Evolutionary conservation across 176 grass and related monocot species (phyloP).

Genomic region (Carex scoparia): DNA sequence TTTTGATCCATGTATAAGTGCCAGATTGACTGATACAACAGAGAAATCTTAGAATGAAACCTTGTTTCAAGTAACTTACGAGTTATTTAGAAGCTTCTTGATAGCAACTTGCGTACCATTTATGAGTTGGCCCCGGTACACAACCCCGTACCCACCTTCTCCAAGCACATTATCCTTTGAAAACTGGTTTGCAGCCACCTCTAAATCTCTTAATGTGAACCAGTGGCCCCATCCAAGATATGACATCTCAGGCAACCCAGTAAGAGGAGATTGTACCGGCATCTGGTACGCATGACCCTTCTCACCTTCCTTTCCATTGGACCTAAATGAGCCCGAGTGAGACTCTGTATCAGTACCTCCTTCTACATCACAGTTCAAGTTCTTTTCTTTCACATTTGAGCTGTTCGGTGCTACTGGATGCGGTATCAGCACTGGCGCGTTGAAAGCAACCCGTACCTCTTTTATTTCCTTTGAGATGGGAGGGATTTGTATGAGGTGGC

Average conservation of each 20-base stretch:
- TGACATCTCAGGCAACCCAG: constrained; percentile 72
- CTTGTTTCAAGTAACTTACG: constrained; percentile 58
- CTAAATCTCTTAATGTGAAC: constrained; percentile 93
- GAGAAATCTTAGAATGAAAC: constrained; percentile 62
- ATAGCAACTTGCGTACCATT: constrained; percentile 79
- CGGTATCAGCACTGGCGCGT: constrained; percentile 27
- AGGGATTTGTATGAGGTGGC: constrained; percentile 64
- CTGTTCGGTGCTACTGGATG: constrained; percentile 57
- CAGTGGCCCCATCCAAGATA: constrained; percentile 98
- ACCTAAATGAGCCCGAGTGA: constrained; percentile 93
- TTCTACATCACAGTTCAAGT: constrained; percentile 56
- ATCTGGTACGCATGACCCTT: constrained; percentile 39
- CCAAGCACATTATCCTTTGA: constrained; percentile 90
- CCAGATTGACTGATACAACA: constrained; percentile 64
- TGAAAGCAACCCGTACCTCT: constrained; percentile 50
- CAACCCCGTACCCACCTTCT: constrained; percentile 91
- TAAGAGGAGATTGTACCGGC: constrained; percentile 51
- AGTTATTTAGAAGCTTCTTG: constrained; percentile 93
- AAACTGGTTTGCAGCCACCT: constrained; percentile 72
- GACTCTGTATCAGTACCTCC: constrained; percentile 66
- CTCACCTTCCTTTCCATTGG: constrained; percentile 31
- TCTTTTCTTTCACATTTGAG: constrained; percentile 45
- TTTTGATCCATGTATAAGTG: constrained; percentile 32
- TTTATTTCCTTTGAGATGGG: constrained; percentile 78
- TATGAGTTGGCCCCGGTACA: constrained; percentile 72